phyloP scores from a whole-genome alignment of 305 asterid genomes.

The Solanum hybrid region DNA sequence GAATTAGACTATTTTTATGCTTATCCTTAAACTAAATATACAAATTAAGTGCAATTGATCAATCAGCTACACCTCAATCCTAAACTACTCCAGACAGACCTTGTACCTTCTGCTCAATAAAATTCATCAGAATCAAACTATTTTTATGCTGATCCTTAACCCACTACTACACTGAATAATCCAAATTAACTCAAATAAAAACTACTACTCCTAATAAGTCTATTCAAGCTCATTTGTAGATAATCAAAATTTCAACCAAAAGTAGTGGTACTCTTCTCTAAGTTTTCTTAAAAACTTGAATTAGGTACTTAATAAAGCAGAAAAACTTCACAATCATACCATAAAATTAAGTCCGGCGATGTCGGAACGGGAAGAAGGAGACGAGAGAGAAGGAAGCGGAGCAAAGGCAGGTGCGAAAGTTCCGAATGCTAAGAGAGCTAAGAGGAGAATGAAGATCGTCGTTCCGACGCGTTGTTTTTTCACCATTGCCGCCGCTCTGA shows the following conservation, averaged over 20 bases:
- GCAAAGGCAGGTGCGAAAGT: slow-evolving; percentile 33
- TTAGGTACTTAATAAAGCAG: neutral
- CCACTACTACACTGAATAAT: neutral
- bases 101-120: neutral
- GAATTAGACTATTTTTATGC: neutral
- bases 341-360: neutral
- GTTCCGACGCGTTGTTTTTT: slow-evolving; percentile 23
- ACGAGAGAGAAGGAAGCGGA: slow-evolving; percentile 48
- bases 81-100: neutral
- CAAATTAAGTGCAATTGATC: neutral
- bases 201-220: neutral
- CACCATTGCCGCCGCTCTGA: slow-evolving; percentile 23
- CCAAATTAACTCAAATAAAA: neutral
- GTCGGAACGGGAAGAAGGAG: slow-evolving; percentile 20
- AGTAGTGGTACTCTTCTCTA: neutral
- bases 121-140: neutral
- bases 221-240: neutral
- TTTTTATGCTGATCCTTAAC: neutral
- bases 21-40: neutral
- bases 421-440: slow-evolving; percentile 34
- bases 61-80: neutral
- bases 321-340: neutral
- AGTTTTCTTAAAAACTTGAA: neutral
- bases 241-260: neutral
- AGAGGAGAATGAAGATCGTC: slow-evolving; percentile 22